Evolutionary conservation across 2,329 filamentous ascomycete species (phyloP).

Genomic region (Trichophyton benhamiae): DNA sequence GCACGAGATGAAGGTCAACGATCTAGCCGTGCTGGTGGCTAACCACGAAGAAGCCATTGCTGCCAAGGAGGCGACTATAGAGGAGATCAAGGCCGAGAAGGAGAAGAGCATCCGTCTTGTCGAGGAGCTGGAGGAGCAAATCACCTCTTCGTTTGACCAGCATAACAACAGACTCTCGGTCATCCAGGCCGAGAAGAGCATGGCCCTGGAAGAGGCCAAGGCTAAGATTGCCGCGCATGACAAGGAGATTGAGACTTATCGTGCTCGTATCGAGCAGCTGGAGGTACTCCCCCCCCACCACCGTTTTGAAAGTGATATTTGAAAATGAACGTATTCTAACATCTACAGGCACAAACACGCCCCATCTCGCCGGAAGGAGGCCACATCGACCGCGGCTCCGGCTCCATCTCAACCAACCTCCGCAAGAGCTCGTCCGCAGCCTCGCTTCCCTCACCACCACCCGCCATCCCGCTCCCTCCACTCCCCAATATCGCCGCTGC

Average conservation of each 20-base stretch:
- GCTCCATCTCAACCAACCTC: conserved; percentile 54
- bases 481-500: conserved; percentile 52
- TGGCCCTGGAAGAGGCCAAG: conserved; percentile 67
- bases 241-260: conserved; percentile 51
- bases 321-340: conserved; percentile 9
- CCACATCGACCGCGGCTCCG: conserved; percentile 41
- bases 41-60: conserved; percentile 35
- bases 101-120: conserved; percentile 86
- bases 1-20: conserved; percentile 44
- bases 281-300: conserved; percentile 47
- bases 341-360: conserved; percentile 29
- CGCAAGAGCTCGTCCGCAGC: conserved; percentile 74
- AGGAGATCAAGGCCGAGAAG: conserved; percentile 52
- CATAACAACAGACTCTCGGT: conserved; percentile 84
- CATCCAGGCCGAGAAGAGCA: conserved; percentile 60
- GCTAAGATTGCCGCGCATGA: conserved; percentile 51
- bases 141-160: conserved; percentile 89
- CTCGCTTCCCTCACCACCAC: conserved; percentile 83
- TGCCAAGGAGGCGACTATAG: conserved; percentile 34
- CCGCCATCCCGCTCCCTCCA: conserved; percentile 88
- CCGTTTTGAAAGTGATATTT: conserved; percentile 9
- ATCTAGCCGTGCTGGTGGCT: conserved; percentile 40
- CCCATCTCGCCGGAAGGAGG: conserved; percentile 21
- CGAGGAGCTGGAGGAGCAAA: conserved; percentile 91
- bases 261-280: conserved; percentile 50